Evolutionary conservation across 2,329 filamentous ascomycete species (phyloP).

Genomic region (Alternaria postmessia): DNA sequence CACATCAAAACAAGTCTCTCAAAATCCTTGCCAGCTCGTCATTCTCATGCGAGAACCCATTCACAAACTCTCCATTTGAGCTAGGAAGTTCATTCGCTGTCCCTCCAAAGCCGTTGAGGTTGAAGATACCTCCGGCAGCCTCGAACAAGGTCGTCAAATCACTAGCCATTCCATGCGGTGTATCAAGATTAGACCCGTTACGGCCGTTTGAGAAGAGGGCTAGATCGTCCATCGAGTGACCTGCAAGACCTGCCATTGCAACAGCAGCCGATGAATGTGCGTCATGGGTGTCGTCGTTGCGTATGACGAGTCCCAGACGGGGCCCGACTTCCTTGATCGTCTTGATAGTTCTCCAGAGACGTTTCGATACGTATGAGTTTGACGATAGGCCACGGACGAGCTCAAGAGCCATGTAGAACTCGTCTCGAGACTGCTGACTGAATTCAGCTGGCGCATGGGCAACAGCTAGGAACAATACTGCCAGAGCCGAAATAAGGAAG

Average conservation of each 20-base stretch:
- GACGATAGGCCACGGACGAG: constrained; percentile 76
- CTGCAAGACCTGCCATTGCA: constrained; percentile 71
- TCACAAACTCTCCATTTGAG: constrained; percentile 53
- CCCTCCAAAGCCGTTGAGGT: constrained; percentile 30
- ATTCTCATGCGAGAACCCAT: constrained; percentile 64
- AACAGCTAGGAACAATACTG: constrained; percentile 78
- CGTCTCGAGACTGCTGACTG: constrained; percentile 71
- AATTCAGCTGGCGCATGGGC: constrained; percentile 78
- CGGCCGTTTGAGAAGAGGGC: constrained; percentile 56
- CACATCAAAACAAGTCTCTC: constrained; percentile 63
- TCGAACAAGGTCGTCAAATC: constrained; percentile 71
- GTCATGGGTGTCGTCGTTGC: constrained; percentile 59
- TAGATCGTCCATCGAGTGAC: constrained; percentile 67
- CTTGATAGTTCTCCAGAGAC: constrained; percentile 76
- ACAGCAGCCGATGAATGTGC: constrained; percentile 69
- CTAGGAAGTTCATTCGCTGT: constrained; percentile 48
- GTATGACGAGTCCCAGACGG: constrained; percentile 66
- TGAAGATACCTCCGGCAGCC: constrained; percentile 63
- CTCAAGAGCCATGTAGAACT: constrained; percentile 81
- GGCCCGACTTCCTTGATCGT: constrained; percentile 76
- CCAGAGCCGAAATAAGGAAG: constrained; percentile 77
- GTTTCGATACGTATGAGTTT: constrained; percentile 74
- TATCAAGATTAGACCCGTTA: constrained; percentile 51
- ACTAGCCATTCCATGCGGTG: constrained; percentile 68
- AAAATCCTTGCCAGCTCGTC: constrained; percentile 68